These are phyloP conservation scores for Yamadazyma akitaensis DNA, from an alignment of 805 yeast species.

Conservation along the genomic window DNA sequence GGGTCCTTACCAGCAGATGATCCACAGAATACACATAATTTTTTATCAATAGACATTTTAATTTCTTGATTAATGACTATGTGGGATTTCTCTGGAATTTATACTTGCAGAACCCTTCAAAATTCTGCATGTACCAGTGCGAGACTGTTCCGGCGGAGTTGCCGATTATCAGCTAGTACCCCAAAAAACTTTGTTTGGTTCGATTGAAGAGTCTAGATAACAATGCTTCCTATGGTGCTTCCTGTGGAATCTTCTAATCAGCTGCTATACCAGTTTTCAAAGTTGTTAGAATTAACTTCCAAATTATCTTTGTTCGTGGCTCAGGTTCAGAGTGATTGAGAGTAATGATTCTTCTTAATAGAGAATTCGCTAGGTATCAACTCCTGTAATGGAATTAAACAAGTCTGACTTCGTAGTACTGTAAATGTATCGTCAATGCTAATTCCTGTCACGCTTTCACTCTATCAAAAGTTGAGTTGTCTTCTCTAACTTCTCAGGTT, in stretches of 20 bases:
- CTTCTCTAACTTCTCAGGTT: too few relatives aligned
- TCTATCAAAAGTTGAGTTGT: too few relatives aligned
- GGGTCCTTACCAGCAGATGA: constrained; percentile 66
- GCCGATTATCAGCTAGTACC: neutral
- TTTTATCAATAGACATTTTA: constrained; percentile 23
- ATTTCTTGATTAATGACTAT: neutral
- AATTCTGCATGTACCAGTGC: neutral
- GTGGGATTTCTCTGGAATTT: constrained; percentile 1
- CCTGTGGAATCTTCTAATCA: neutral
- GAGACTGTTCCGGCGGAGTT: constrained; percentile 6
- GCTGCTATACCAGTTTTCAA: neutral
- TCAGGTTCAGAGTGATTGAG: too few relatives aligned
- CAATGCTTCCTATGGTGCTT: neutral
- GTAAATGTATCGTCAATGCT: too few relatives aligned
- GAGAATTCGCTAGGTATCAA: too few relatives aligned
- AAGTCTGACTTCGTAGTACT: too few relatives aligned
- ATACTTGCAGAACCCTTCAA: neutral
- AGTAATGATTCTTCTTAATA: too few relatives aligned
- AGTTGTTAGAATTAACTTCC: too few relatives aligned
- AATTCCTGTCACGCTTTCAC: too few relatives aligned
- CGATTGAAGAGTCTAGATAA: neutral
- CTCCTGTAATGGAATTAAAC: too few relatives aligned
- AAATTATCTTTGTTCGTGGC: too few relatives aligned
- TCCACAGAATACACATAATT: constrained; percentile 84
- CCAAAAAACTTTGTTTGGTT: neutral